Conservation (phyloP, 2,329 filamentous ascomycete genomes). For the Aspergillus puulaauensis region DNA sequence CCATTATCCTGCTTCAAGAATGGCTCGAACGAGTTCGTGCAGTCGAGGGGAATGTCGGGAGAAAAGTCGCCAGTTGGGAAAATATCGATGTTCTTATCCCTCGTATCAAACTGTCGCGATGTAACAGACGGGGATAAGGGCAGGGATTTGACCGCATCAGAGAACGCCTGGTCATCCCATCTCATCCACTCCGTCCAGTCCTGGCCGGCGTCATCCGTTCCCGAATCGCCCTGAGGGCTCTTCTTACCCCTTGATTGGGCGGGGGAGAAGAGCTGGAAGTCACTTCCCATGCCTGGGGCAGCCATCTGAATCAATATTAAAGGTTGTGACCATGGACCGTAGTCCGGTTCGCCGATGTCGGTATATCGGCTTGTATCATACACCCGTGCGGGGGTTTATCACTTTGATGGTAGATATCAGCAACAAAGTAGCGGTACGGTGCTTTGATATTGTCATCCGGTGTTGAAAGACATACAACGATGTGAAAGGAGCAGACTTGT, state of each 20-base stretch:
- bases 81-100: slow-evolving; percentile 20
- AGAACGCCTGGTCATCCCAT: slow-evolving; percentile 41
- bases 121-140: slow-evolving; percentile 25
- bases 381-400: background rate
- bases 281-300: slow-evolving; percentile 28
- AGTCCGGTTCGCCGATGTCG: background rate
- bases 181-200: slow-evolving; percentile 49
- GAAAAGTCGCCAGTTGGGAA: slow-evolving; percentile 27
- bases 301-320: slow-evolving; percentile 22
- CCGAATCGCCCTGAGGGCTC: slow-evolving; percentile 18
- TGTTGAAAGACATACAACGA: slow-evolving; percentile 6
- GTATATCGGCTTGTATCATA: background rate
- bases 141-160: slow-evolving; percentile 28
- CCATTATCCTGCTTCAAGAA: slow-evolving; percentile 10
- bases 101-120: slow-evolving; percentile 26
- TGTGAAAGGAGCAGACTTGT: background rate
- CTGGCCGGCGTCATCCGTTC: slow-evolving; percentile 31
- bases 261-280: slow-evolving; percentile 37
- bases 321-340: slow-evolving; percentile 17
- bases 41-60: slow-evolving; percentile 31
- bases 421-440: background rate
- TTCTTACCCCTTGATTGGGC: slow-evolving; percentile 19
- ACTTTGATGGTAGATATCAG: slow-evolving; percentile 4
- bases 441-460: background rate
- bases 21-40: slow-evolving; percentile 26